phyloP scores from a whole-genome alignment of 345 rosid species.

The Ailanthus altissimus region DNA sequence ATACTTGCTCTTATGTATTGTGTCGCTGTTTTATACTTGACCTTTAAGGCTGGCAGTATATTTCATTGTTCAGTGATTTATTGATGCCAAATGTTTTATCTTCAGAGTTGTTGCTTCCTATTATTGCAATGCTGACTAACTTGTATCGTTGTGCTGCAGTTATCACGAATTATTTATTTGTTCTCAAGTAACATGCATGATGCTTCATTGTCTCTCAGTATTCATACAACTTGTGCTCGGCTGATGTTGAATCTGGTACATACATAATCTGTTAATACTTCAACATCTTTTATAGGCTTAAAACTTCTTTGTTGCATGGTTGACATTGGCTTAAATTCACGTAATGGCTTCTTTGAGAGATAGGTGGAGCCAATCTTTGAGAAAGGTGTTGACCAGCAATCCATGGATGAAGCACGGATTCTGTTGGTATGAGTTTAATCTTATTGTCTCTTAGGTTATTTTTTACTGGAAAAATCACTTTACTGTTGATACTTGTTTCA shows the following conservation, averaged over 20 bases:
- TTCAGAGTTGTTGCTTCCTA: not conserved
- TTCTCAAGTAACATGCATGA: constrained; percentile 99
- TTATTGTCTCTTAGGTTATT: constrained; percentile 18
- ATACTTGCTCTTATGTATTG: not conserved
- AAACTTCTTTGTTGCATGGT: constrained; percentile 18
- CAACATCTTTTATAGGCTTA: constrained; percentile 1
- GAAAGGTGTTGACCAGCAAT: constrained; percentile 89
- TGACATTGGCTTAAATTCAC: constrained; percentile 16
- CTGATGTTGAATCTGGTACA: constrained; percentile 96
- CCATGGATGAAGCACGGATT: constrained; percentile 96
- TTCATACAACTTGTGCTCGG: constrained; percentile 97
- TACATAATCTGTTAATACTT: constrained; percentile 20
- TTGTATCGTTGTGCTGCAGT: constrained; percentile 50
- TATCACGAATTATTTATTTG: constrained; percentile 91
- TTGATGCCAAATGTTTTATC: constrained; percentile 5
- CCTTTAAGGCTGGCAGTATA: not conserved
- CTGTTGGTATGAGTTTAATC: constrained; percentile 59
- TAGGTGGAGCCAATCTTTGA: constrained; percentile 99
- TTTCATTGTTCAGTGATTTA: not conserved
- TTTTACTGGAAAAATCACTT: constrained; percentile 23
- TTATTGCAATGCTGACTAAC: constrained; percentile 15
- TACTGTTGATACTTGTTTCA: constrained; percentile 14
- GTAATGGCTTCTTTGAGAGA: constrained; percentile 26
- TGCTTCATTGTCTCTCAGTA: constrained; percentile 90
- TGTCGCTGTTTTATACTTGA: not conserved